Percentiles rank a stretch among this genome's conserved stretches.
Evolutionary conservation across 371 early-diverging fungal species (phyloP).

Genomic region (Actinomortierella wolfii): DNA sequence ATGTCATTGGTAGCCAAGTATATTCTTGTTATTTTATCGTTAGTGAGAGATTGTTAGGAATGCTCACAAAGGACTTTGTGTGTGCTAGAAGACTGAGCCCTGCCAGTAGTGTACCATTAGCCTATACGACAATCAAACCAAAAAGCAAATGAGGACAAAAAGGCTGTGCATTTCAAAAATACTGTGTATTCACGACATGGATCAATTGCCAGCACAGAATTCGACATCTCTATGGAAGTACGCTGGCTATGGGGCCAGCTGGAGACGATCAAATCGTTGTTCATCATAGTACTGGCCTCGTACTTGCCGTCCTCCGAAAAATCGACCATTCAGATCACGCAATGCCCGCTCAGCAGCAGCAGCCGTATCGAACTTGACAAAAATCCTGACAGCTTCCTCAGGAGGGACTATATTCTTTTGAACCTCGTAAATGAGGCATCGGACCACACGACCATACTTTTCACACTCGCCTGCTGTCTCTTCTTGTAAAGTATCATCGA

Average conservation of each 20-base stretch:
- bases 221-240: too few species aligned
- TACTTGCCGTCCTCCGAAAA: conserved; percentile 77
- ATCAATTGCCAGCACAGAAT: background rate
- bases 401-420: conserved; percentile 55
- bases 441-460: conserved; percentile 73
- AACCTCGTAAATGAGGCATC: conserved; percentile 73
- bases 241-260: conserved; percentile 58
- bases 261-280: conserved; percentile 55
- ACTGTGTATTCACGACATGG: too few species aligned
- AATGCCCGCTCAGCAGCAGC: conserved; percentile 63
- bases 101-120: too few species aligned
- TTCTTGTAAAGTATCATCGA: conserved; percentile 72
- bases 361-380: conserved; percentile 63
- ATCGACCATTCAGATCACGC: conserved; percentile 70
- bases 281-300: conserved; percentile 63
- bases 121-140: background rate
- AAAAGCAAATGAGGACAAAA: background rate
- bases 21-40: too few species aligned
- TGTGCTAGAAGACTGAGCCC: too few species aligned
- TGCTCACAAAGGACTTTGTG: too few species aligned
- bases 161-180: too few species aligned
- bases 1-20: too few species aligned
- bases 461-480: conserved; percentile 81
- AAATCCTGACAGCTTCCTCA: conserved; percentile 73
- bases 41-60: too few species aligned